Conservation (phyloP, 805 yeast species). For the Hagleromyces aurorensis region DNA sequence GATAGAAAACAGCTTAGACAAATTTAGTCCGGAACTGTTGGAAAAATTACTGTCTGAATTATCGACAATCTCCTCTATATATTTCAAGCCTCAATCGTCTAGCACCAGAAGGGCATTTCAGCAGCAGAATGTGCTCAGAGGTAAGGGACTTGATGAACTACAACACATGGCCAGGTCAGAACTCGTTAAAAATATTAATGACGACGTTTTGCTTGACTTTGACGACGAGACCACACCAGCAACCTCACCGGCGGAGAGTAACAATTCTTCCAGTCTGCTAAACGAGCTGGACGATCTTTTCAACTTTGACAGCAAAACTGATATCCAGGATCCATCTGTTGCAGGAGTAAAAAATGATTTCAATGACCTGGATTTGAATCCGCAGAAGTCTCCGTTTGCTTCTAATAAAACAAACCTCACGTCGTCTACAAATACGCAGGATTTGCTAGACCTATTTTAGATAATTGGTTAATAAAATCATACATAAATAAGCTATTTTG, state of each 20-base stretch:
- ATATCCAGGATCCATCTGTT: too few relatives aligned
- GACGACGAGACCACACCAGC: constrained; percentile 46
- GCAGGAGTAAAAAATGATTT: constrained; percentile 5
- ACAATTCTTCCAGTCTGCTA: constrained; percentile 38
- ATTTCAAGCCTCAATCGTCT: constrained; percentile 74
- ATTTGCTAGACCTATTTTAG: constrained; percentile 26
- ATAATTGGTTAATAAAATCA: too few relatives aligned
- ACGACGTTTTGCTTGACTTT: constrained; percentile 79
- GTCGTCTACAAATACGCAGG: constrained; percentile 20
- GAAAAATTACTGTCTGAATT: constrained; percentile 66
- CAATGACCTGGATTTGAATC: constrained; percentile 4
- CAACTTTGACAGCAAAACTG: constrained; percentile 31
- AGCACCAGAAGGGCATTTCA: constrained; percentile 36
- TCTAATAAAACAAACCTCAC: not conserved
- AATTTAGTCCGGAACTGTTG: constrained; percentile 60
- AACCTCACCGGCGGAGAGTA: constrained; percentile 12
- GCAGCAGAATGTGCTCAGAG: constrained; percentile 30
- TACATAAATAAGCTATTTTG: too few relatives aligned
- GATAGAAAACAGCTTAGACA: constrained; percentile 62
- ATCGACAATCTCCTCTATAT: constrained; percentile 80
- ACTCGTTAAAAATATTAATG: constrained; percentile 52
- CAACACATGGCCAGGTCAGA: constrained; percentile 71
- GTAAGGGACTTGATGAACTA: constrained; percentile 67
- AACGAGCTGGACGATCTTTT: constrained; percentile 73
- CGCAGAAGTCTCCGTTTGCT: not conserved